Percentiles rank a stretch among this genome's conserved stretches.
Evolutionary conservation across 202 grass and related monocot species (phyloP).

Genomic region (Musa balbisiana): DNA sequence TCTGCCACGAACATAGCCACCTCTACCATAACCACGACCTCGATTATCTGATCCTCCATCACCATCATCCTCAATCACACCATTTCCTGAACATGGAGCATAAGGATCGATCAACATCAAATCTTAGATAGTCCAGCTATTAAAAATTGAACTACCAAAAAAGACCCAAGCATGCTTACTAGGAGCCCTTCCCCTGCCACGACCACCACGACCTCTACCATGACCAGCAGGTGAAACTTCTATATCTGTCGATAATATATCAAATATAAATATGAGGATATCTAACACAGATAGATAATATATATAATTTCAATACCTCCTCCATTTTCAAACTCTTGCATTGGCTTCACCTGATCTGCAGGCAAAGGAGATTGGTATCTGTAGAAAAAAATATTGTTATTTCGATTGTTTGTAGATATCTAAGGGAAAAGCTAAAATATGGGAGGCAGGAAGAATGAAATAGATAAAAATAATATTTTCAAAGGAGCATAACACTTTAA

Average conservation of each 20-base stretch:
- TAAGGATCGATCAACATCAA: background rate
- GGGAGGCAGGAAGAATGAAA: too few species aligned
- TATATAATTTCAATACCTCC: background rate
- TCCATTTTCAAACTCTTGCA: slow-evolving; percentile 12
- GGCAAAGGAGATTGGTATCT: slow-evolving; percentile 26
- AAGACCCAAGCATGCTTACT: background rate
- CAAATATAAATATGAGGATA: background rate
- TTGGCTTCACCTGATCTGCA: slow-evolving; percentile 20
- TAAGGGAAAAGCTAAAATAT: background rate
- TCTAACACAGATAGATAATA: background rate
- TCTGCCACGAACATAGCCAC: slow-evolving; percentile 58
- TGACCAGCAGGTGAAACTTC: slow-evolving; percentile 1
- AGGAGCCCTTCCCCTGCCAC: slow-evolving; percentile 16
- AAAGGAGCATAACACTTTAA: too few species aligned
- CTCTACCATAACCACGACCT: slow-evolving; percentile 38
- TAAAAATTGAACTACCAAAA: background rate
- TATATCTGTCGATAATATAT: background rate
- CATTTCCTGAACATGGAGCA: slow-evolving; percentile 41
- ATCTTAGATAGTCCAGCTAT: background rate
- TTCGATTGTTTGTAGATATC: background rate
- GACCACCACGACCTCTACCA: slow-evolving; percentile 6
- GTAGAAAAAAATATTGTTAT: background rate
- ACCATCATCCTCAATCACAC: slow-evolving; percentile 40
- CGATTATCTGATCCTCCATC: slow-evolving; percentile 61
- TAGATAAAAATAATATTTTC: too few species aligned